Conservation (phyloP, 345 rosid species). For the Brassica cretica region DNA sequence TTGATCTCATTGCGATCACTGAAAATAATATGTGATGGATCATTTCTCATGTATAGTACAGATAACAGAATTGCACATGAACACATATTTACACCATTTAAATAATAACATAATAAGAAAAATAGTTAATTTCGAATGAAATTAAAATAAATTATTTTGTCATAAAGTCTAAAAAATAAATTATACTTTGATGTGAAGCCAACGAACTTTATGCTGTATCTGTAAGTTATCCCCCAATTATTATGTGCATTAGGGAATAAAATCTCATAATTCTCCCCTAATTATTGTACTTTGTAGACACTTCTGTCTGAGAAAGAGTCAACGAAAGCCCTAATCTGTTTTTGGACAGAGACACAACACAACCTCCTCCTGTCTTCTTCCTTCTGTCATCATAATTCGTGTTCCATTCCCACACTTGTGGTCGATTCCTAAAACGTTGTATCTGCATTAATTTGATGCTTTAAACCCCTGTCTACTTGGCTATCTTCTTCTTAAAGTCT, state of each 20-base stretch:
- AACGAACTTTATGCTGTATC: not conserved
- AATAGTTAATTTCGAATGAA: not conserved
- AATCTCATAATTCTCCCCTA: not conserved
- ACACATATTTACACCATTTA: not conserved
- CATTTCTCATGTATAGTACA: too few species aligned
- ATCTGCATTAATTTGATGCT: conserved; percentile 13
- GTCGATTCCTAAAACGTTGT: not conserved
- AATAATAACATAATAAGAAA: not conserved
- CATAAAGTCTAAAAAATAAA: not conserved
- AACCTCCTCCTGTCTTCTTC: not conserved
- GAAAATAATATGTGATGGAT: too few species aligned
- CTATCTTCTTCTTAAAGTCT: not conserved
- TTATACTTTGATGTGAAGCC: not conserved
- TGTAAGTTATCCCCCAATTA: not conserved
- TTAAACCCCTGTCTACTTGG: not conserved
- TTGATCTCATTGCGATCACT: too few species aligned
- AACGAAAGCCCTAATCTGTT: conserved; percentile 32
- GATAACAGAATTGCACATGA: not conserved
- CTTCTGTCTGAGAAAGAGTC: conserved; percentile 21
- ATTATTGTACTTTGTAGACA: not conserved
- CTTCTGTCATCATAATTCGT: conserved; percentile 18
- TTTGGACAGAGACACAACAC: conserved; percentile 2
- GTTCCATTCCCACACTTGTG: conserved; percentile 12
- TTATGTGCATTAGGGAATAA: not conserved
- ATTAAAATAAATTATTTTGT: not conserved